Evolutionary conservation across 768 basidiomycete genomes (phyloP).

Genomic region (Boletus insuetus): DNA sequence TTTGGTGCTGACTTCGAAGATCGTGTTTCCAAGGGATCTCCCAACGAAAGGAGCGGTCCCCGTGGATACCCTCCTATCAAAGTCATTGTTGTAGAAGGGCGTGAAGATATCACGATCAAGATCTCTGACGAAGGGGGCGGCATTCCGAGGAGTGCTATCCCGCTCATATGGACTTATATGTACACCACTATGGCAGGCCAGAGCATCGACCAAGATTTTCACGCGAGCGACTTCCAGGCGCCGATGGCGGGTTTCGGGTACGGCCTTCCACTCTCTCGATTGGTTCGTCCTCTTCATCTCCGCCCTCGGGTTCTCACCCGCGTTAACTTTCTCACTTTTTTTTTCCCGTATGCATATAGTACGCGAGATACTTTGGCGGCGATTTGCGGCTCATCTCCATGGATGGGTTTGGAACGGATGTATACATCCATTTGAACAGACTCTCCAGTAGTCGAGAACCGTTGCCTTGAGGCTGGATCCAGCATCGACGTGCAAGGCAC

Average conservation of each 20-base stretch:
- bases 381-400: constrained; percentile 93
- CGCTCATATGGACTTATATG: constrained; percentile 99
- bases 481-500: background rate
- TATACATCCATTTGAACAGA: constrained; percentile 88
- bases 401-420: constrained; percentile 97
- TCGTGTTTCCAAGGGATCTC: constrained; percentile 8
- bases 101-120: constrained; percentile 98
- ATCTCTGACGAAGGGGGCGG: constrained; percentile 95
- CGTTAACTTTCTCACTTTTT: constrained; percentile 3
- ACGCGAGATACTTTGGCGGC: constrained; percentile 93
- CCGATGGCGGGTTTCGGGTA: constrained; percentile 99
- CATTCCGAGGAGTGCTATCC: constrained; percentile 81
- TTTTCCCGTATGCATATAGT: constrained; percentile 40
- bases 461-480: constrained; percentile 11
- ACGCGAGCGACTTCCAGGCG: constrained; percentile 85
- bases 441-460: constrained; percentile 52
- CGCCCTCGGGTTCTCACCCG: constrained; percentile 59
- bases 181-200: constrained; percentile 82
- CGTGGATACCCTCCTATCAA: constrained; percentile 28
- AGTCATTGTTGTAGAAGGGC: constrained; percentile 85
- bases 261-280: constrained; percentile 85
- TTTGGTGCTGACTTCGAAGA: constrained; percentile 81
- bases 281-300: constrained; percentile 60
- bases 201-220: constrained; percentile 74
- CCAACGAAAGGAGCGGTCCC: background rate